phyloP scores from a whole-genome alignment of 306 rosid genomes.

The Ziziphus jujuba region DNA sequence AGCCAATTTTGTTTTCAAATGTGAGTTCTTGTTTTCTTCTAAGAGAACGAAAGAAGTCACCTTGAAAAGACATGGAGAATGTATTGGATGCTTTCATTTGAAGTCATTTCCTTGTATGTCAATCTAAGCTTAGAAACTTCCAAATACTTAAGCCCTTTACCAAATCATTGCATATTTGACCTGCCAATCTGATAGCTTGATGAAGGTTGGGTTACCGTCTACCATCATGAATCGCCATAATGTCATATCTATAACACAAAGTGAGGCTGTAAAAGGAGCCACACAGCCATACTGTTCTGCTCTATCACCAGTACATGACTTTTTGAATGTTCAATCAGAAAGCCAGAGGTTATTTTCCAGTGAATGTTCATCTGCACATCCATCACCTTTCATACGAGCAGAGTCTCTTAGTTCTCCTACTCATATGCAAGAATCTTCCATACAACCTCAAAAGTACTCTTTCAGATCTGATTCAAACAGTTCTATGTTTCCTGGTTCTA shows the following conservation, averaged over 20 bases:
- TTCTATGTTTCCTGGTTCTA: slow-evolving; percentile 24
- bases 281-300: slow-evolving; percentile 24
- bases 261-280: slow-evolving; percentile 24
- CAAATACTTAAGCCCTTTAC: background rate
- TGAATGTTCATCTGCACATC: slow-evolving; percentile 24
- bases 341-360: slow-evolving; percentile 20
- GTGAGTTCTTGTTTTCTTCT: slow-evolving; percentile 16
- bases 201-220: slow-evolving; percentile 25
- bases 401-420: slow-evolving; percentile 22
- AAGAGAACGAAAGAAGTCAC: background rate
- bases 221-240: slow-evolving; percentile 26
- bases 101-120: slow-evolving; percentile 10
- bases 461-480: slow-evolving; percentile 7
- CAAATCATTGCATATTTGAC: background rate
- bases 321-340: slow-evolving; percentile 30
- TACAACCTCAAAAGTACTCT: slow-evolving; percentile 18
- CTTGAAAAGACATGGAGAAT: background rate
- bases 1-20: slow-evolving; percentile 14
- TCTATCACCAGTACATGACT: slow-evolving; percentile 19
- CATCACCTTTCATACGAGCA: slow-evolving; percentile 34
- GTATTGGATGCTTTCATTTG: background rate
- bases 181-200: slow-evolving; percentile 4
- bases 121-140: background rate
- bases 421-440: slow-evolving; percentile 11
- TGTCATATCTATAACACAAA: slow-evolving; percentile 16